Base-by-base conservation (phyloP, 2,329 filamentous ascomycete genomes). In the Thelonectria rubi region DNA sequence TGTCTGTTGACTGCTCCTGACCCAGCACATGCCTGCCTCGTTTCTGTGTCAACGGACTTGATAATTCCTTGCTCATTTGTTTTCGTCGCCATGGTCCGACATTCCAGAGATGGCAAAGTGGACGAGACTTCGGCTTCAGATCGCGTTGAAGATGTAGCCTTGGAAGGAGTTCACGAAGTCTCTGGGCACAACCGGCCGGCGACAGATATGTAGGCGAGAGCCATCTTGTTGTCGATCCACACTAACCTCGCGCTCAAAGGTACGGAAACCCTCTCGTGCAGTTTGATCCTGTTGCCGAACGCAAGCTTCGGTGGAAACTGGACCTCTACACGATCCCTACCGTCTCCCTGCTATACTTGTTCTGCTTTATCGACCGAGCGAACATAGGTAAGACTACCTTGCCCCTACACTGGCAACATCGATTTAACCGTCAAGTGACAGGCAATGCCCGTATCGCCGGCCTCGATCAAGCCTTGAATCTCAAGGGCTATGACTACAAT, bases 321-420 rank as follows among this genome's bases (percentile, higher is more conserved):
- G 89, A 92, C 68, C 66, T 90, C 6, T 84, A 80, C 68, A 84
- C 91, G 46, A 79, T 91, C 0, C 89, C 90, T 0, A 90, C 86
- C 0, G 88, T 91, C 0, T 78, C 88, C 0, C 58, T 91, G 0
- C 77, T 92, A 3, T 92, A 91, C 68, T 81, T 91, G 0, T 91
- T 91, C 69, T 91, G 88, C 76, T 91, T 91, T 75, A 91, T 91
- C 64, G 89, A 91, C 68, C 82, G 89, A 15, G 87, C 89, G 20
- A 92, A 91, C 63, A 89, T 92, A 37, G 89, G 88, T 88, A 71
- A 70, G 78, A n/a, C n/a, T 65, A 9, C 43, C 15, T 18, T 15
- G n/a, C 11, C 42, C 26, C n/a, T 11, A 17, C 37, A 18, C 26
- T 30, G 6, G 10, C 6, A 30, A 10, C 10, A 6, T 10, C 10